Base-by-base conservation (phyloP, 2,329 filamentous ascomycete genomes). In the Clonostachys sp. region DNA sequence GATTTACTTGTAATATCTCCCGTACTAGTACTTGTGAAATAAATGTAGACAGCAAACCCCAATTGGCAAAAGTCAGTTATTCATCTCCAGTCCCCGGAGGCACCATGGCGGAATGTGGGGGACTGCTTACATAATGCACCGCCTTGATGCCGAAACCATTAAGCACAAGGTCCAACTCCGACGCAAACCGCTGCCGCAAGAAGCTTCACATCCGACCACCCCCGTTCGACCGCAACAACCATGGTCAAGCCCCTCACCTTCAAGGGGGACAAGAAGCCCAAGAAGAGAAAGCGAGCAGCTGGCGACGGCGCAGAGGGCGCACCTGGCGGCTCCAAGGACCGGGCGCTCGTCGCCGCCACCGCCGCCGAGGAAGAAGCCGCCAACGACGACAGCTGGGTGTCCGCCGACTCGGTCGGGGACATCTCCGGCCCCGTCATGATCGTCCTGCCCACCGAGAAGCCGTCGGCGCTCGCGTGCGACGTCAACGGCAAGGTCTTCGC, bases 181-280 rank as follows among this genome's bases (percentile, higher is more conserved):
- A 45, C 46, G 42, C 46, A 33, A 48, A 45, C 46, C 42, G 41
- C 13, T 5, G 33, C 5, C n/a, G 12, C 30, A 13, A 17, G 13
- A 14, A 14, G 17, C 12, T 34, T 13, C 17, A 17, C n/a, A 41
- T 5, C 38, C 45, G 24, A 18, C 33, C 16, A 18, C 16, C 12
- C n/a, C 2, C 20, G 9, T 30, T 30, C 9, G 24, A 30, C 4
- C 24, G 24, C 24, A 30, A 10, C 9, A 30, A 69, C 54, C 51
- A 94, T 94, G 88, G 86, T 95, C 57, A 96, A 95, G 66, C 85
- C 92, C 43, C 80, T 99, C 49, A 77, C 83, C 44, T 99, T 99
- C 78, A 99, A 99, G 72, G 94, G 94, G 75, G 94, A 99, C 72
- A 96, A 95, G 70, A 94, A 94, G 72, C 72, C 81, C 50, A 96